phyloP scores from a whole-genome alignment of 1,284 basidiomycete genomes.

The Anthracocystis panici-leucophaei region DNA sequence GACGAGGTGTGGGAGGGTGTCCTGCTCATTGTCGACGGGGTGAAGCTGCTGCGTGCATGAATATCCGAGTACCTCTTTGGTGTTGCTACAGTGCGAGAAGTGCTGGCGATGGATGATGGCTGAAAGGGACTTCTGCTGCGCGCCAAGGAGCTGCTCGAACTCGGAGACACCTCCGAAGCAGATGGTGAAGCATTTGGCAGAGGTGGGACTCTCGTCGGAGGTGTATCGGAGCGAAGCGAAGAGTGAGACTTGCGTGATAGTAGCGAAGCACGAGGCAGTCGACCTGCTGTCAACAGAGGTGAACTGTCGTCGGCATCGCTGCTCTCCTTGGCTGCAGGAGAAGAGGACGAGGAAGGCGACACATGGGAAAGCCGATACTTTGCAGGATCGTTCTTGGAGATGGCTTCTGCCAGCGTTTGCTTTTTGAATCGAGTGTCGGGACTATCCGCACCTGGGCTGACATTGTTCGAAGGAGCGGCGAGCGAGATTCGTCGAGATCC shows the following conservation, averaged over 20 bases:
- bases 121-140: slow-evolving; percentile 27
- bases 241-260: slow-evolving; percentile 38
- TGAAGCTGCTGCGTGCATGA: slow-evolving; percentile 21
- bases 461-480: slow-evolving; percentile 9
- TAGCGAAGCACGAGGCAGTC: slow-evolving; percentile 36
- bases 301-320: slow-evolving; percentile 32
- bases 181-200: slow-evolving; percentile 28
- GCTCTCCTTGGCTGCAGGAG: slow-evolving; percentile 18
- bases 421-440: slow-evolving; percentile 49
- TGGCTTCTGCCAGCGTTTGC: slow-evolving; percentile 51
- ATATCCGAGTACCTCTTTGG: slow-evolving; percentile 47
- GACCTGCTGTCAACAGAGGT: slow-evolving; percentile 40
- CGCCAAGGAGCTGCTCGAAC: slow-evolving; percentile 15
- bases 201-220: slow-evolving; percentile 18
- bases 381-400: slow-evolving; percentile 50
- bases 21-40: slow-evolving; percentile 17
- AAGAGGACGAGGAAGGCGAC: slow-evolving; percentile 14
- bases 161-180: slow-evolving; percentile 30
- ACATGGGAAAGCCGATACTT: slow-evolving; percentile 44
- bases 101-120: slow-evolving; percentile 8
- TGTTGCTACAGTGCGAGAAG: slow-evolving; percentile 27
- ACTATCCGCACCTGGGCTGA: slow-evolving; percentile 41
- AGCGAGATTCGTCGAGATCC: slow-evolving; percentile 20
- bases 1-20: slow-evolving; percentile 43
- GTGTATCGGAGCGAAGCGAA: slow-evolving; percentile 41